Conservation (phyloP, 257 asterid species). For the Fraxinus pennsylvanica region DNA sequence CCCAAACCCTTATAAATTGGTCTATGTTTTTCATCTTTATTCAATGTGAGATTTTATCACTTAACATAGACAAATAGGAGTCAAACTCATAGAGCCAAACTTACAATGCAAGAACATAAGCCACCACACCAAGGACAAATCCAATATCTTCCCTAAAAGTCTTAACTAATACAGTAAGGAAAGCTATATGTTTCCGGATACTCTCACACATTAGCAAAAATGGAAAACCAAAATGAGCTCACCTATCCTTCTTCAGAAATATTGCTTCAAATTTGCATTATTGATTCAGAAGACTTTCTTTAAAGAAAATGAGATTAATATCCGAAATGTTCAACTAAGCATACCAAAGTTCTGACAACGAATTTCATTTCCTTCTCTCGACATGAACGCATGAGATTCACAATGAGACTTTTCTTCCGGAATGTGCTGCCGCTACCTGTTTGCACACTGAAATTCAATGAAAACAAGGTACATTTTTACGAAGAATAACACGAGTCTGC, state of each 20-base stretch:
- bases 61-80: not conserved
- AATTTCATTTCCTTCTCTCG: conserved; percentile 92
- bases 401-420: conserved; percentile 74
- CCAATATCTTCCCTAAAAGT: not conserved
- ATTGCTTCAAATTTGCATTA: not conserved
- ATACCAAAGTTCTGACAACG: conserved; percentile 88
- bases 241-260: not conserved
- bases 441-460: conserved; percentile 75
- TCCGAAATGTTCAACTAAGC: conserved; percentile 23
- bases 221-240: conserved; percentile 17
- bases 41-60: too few species aligned
- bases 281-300: not conserved
- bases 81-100: conserved; percentile 8
- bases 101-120: not conserved
- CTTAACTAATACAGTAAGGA: not conserved
- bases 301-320: conserved; percentile 11
- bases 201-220: conserved; percentile 23
- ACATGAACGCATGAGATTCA: conserved; percentile 88
- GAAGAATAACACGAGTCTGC: conserved; percentile 16
- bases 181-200: conserved; percentile 15
- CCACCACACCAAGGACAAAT: not conserved
- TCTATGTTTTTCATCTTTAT: too few species aligned
- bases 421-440: conserved; percentile 81
- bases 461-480: conserved; percentile 28
- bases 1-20: too few species aligned